Evolutionary conservation across 2,329 filamentous ascomycete species (phyloP), one percentile per base, ranked within the genome.

Genomic region (Colletotrichum lentis): DNA sequence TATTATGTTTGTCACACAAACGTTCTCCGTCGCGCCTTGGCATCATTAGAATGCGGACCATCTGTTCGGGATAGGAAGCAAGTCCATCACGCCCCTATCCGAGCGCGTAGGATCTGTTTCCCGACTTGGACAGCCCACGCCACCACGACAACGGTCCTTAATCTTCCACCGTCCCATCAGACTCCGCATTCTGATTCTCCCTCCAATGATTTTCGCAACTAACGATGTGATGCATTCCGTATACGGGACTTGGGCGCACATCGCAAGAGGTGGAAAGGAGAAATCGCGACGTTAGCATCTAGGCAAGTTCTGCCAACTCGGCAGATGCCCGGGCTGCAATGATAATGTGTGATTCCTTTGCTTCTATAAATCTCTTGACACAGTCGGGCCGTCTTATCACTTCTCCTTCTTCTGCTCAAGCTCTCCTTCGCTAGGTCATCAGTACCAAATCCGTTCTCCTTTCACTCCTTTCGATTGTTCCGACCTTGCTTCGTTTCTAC

Each of bases 141-240:
- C 50, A 62, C 50, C 44, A 50, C 24, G 39, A 44, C 50, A 66
- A 52, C 43, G 35, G 57, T 56, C 64, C 53, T 57, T 63, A 63
- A 67, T 63, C 44, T 63, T 46, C 43, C 59, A 67, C 62, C 52
- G 37, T 67, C 53, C 44, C 64, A 61, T 47, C n/a, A 56, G 44
- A 47, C 59, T 57, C 64, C 64, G 52, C 64, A 56, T 44, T 20
- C 39, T 31, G 52, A 41, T 57, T 67, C 59, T 63, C 64, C 64
- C 52, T 24, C 64, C 59, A 63, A 53, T 58, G 52, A 46, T 7
- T 57, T 11, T 22, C 37, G 20, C 16, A 22, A n/a, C 11, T n/a
- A 39, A 14, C 55, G 16, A 20, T 22, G 35, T n/a, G 10, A 37
- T 56, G 11, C 10, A n/a, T 46, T 44, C 59, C 53, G 52, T 6